Conservation (phyloP, 163 green algal species). For the Scenedesmus sp. region DNA sequence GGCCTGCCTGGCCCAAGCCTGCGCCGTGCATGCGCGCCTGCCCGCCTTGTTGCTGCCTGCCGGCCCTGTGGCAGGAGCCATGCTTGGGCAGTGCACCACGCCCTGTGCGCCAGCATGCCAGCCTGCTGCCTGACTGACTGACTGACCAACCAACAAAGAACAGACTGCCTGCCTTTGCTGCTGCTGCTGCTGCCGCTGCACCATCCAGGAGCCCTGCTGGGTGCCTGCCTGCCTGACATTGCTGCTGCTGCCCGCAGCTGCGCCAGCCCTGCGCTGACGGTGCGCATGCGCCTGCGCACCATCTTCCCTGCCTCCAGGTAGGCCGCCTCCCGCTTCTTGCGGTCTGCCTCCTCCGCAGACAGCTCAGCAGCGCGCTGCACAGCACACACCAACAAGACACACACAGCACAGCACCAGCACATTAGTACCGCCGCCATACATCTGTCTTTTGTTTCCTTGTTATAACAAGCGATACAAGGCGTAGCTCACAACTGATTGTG, state of each 20-base stretch:
- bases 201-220: no score
- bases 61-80: no score
- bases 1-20: no score
- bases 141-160: background rate
- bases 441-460: no score
- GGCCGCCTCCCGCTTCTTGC: constrained; percentile 45
- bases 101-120: no score
- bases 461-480: no score
- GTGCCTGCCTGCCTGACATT: background rate
- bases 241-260: background rate
- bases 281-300: background rate
- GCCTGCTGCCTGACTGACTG: background rate
- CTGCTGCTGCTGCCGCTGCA: background rate
- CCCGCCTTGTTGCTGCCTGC: no score
- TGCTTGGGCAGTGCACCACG: no score
- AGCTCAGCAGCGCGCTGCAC: constrained; percentile 72
- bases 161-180: background rate
- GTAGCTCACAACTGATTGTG: no score
- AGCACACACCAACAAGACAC: no score
- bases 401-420: background rate
- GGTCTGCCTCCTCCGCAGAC: constrained; percentile 64
- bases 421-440: no score
- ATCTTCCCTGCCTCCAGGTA: constrained; percentile 72
- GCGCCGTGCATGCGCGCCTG: no score
- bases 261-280: background rate